Evolutionary conservation across 192 early-diverging fungal genomes (phyloP).

Genomic region (Lobosporangium transversale): DNA sequence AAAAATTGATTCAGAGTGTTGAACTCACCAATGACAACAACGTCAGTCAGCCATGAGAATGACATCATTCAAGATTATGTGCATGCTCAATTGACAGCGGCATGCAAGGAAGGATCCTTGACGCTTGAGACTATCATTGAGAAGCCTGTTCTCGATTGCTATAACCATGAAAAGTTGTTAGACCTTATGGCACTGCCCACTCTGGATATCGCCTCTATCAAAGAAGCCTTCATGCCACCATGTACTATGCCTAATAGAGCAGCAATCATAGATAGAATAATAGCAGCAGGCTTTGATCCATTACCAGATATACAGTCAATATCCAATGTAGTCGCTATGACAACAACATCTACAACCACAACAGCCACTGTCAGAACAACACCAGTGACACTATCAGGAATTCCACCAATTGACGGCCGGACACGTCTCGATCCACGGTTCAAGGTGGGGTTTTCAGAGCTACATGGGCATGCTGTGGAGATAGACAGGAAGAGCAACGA

Average conservation of each 20-base stretch:
- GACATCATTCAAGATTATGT: too few species aligned
- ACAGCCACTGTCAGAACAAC: background rate
- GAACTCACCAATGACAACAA: too few species aligned
- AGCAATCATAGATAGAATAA: background rate
- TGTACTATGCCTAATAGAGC: background rate
- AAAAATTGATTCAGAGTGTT: too few species aligned
- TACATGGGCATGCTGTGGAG: conserved; percentile 23
- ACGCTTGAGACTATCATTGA: conserved; percentile 5
- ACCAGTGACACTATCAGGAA: background rate
- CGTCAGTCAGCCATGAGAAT: too few species aligned
- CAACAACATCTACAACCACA: conserved; percentile 2
- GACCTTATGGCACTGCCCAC: conserved; percentile 8
- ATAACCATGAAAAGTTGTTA: background rate
- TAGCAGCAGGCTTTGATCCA: background rate
- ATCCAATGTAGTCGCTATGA: background rate
- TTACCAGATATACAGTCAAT: conserved; percentile 1
- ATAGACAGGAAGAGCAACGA: conserved; percentile 9
- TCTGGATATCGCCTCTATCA: conserved; percentile 1
- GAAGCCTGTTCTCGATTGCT: conserved; percentile 17
- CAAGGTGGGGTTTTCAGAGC: conserved; percentile 29
- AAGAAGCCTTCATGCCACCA: conserved; percentile 12
- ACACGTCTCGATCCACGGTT: conserved; percentile 19
- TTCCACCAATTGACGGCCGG: background rate
- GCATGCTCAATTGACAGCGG: conserved; percentile 2
- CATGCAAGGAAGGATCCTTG: too few species aligned